Evolutionary conservation across 2,329 filamentous ascomycete genomes (phyloP), one percentile per base, ranked within the genome.

Genomic region (Pseudopithomyces maydicus): DNA sequence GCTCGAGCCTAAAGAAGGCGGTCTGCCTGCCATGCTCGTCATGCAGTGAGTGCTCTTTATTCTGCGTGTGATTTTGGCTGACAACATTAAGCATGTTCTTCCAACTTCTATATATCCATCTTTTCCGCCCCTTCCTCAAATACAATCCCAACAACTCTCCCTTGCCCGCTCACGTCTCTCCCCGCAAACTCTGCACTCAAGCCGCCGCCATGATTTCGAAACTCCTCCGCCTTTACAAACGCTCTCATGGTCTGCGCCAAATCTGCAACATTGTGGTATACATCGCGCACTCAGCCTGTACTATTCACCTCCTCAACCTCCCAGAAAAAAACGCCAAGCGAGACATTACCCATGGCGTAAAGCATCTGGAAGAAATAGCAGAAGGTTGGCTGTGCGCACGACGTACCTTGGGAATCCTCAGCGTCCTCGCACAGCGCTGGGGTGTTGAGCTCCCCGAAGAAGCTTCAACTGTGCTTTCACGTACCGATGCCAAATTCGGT

Each of bases 241-340:
- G 94, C 65, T 89, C 89, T 1, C 96, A 97, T 75, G 92, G 94
- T 10, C 79, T 98, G 12, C 88, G 92, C 4, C 94, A 98, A 73
- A 97, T 99, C 33, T 96, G 91, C 78, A 98, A 98, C 70, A 92
- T 98, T 67, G 93, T 90, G 2, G 92, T 98, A 0, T 99, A 99
- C 75, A 97, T 98, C 77, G 84, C 90, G 0, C 94, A 98, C 74
- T 95, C 92, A 4, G 93, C 95, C 29, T 97, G 92, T 72, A 97
- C 92, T 0, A 96, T 98, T 38, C 95, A 98, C 69, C 80, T 99
- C 19, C 86, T 99, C 35, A 97, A 97, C 64, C 81, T 98, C 1
- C 93, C 93, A 0, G 93, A 97, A 66, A 97, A 95, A 78, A 95
- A 91, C 29, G 92, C 95, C 4, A 89, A 87, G 68, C 83, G 94